phyloP scores from a whole-genome alignment of 495 filamentous ascomycete genomes.

The Pyrenula aspistea region DNA sequence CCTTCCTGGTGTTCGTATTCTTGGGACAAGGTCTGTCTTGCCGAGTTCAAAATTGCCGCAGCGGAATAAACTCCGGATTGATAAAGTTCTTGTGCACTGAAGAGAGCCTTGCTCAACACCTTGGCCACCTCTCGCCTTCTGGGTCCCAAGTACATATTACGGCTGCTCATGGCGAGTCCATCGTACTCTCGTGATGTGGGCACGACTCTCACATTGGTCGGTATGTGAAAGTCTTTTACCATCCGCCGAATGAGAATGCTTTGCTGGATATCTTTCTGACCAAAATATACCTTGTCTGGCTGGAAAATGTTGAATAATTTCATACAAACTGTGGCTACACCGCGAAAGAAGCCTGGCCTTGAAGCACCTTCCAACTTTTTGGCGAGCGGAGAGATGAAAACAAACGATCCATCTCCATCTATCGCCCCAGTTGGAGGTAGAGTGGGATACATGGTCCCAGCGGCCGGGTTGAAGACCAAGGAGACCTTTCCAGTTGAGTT shows the following conservation, averaged over 20 bases:
- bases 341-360: constrained; percentile 91
- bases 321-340: constrained; percentile 93
- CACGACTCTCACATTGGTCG: constrained; percentile 60
- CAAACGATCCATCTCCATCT: constrained; percentile 71
- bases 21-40: constrained; percentile 35
- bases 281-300: constrained; percentile 87
- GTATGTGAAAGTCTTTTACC: constrained; percentile 80
- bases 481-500: constrained; percentile 53
- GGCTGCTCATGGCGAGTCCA: constrained; percentile 84
- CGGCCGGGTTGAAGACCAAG: constrained; percentile 76
- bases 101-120: constrained; percentile 55
- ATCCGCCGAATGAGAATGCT: constrained; percentile 78
- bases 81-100: constrained; percentile 58
- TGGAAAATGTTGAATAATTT: constrained; percentile 90
- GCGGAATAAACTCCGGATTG: constrained; percentile 40
- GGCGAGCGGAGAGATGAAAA: constrained; percentile 79
- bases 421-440: constrained; percentile 73
- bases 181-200: constrained; percentile 65
- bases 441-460: constrained; percentile 74
- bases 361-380: constrained; percentile 71
- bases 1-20: constrained; percentile 48
- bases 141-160: constrained; percentile 84
- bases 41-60: constrained; percentile 55
- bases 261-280: constrained; percentile 97
- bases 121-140: constrained; percentile 59